Conservation (phyloP, 2,329 filamentous ascomycete species). For the Cladosporium sp. region DNA sequence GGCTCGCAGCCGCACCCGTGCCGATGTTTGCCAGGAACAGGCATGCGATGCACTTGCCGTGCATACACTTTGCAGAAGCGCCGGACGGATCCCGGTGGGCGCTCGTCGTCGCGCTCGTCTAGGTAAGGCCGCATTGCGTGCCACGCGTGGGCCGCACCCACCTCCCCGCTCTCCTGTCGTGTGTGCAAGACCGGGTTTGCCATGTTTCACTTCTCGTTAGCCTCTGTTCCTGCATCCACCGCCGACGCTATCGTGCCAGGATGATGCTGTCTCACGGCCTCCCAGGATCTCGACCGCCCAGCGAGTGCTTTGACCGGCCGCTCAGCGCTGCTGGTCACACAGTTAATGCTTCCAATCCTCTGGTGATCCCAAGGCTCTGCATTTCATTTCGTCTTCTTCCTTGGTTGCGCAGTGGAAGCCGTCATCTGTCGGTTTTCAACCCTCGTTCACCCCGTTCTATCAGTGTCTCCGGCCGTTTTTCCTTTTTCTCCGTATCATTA, state of each 20-base stretch:
- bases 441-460: background rate
- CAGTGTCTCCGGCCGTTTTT: background rate
- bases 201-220: constrained; percentile 9
- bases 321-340: constrained; percentile 4
- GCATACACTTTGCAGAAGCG: constrained; percentile 6
- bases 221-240: constrained; percentile 11
- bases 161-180: constrained; percentile 7
- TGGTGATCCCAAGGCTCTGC: constrained; percentile 1
- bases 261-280: constrained; percentile 11
- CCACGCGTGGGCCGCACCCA: constrained; percentile 8
- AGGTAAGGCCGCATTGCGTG: constrained; percentile 5
- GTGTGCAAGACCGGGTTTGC: constrained; percentile 6
- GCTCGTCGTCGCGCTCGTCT: background rate
- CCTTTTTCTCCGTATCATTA: background rate
- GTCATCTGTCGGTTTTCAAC: constrained; percentile 5
- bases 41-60: background rate
- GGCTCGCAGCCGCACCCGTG: background rate
- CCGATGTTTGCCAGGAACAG: constrained; percentile 9
- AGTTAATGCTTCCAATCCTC: constrained; percentile 7
- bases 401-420: background rate
- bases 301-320: constrained; percentile 1
- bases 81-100: constrained; percentile 7
- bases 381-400: constrained; percentile 2
- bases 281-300: constrained; percentile 6
- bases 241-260: constrained; percentile 8